These are phyloP conservation scores for Lycium ferocissimum DNA, from an alignment of 257 asterid genomes.

Conservation along the genomic window DNA sequence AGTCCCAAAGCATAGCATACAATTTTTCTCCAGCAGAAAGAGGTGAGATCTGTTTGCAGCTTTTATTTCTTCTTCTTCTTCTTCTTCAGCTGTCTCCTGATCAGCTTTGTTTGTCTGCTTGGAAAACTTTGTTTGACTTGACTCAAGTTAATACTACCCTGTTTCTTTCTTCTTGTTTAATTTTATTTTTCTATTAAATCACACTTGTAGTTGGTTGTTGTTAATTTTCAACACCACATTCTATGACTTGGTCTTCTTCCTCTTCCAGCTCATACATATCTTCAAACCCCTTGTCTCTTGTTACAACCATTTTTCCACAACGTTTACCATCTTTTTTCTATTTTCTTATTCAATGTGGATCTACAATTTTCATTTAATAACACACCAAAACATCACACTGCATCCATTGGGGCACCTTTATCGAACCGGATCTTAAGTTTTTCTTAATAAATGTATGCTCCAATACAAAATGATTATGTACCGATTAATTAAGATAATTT, in stretches of 20 bases:
- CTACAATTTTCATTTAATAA: no score
- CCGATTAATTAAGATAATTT: no score
- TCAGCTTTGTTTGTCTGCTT: background rate
- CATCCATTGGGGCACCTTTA: no score
- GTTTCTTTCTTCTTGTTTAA: background rate
- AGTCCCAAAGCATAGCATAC: background rate
- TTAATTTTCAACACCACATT: background rate
- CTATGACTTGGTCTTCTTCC: background rate
- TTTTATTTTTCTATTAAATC: background rate
- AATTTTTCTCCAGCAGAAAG: background rate
- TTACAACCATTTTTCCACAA: background rate
- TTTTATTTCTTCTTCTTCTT: background rate
- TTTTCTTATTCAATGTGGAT: no score
- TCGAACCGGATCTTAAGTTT: no score
- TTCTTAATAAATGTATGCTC: no score
- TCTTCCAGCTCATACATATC: background rate
- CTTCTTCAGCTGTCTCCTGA: constrained; percentile 3
- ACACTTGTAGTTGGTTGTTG: constrained; percentile 9
- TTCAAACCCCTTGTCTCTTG: no score
- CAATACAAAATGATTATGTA: no score
- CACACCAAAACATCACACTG: no score
- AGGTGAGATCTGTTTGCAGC: background rate
- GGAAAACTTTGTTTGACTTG: constrained; percentile 6
- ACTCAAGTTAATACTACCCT: background rate
- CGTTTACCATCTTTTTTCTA: background rate